phyloP scores from a whole-genome alignment of 1,139 yeast genomes.

The Hyphopichia wangnamkhiaoensis region DNA sequence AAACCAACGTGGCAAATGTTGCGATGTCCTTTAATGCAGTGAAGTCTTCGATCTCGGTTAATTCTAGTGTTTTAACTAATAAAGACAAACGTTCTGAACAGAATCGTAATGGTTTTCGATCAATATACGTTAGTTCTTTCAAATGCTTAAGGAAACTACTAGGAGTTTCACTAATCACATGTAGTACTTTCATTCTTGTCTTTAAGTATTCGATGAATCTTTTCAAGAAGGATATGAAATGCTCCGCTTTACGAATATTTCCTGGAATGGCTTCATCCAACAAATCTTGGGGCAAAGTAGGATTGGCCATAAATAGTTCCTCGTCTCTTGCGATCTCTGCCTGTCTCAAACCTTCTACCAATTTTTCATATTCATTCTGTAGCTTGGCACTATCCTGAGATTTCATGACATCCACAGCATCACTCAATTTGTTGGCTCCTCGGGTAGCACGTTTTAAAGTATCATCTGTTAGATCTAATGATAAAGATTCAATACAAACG shows the following conservation, averaged over 20 bases:
- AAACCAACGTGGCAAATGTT: conserved; percentile 91
- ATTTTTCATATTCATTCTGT: conserved; percentile 85
- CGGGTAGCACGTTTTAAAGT: conserved; percentile 46
- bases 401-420: conserved; percentile 80
- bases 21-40: conserved; percentile 93
- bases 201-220: conserved; percentile 92
- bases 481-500: conserved; percentile 94
- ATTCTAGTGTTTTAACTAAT: conserved; percentile 83
- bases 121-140: conserved; percentile 90
- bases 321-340: conserved; percentile 74
- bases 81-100: conserved; percentile 90
- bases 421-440: conserved; percentile 78
- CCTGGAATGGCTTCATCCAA: conserved; percentile 96
- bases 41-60: conserved; percentile 86
- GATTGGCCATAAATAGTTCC: conserved; percentile 84
- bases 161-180: conserved; percentile 97
- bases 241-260: conserved; percentile 94
- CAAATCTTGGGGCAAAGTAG: conserved; percentile 81
- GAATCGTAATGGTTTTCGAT: conserved; percentile 83
- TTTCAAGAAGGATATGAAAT: conserved; percentile 87
- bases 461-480: conserved; percentile 67
- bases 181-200: conserved; percentile 95
- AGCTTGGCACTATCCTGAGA: conserved; percentile 78
- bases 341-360: conserved; percentile 85
- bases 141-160: conserved; percentile 87